Percentiles rank a stretch among this genome's conserved stretches.
Evolutionary conservation across 169 alveolate genomes (phyloP).

Genomic region (Plasmodium ovale): DNA sequence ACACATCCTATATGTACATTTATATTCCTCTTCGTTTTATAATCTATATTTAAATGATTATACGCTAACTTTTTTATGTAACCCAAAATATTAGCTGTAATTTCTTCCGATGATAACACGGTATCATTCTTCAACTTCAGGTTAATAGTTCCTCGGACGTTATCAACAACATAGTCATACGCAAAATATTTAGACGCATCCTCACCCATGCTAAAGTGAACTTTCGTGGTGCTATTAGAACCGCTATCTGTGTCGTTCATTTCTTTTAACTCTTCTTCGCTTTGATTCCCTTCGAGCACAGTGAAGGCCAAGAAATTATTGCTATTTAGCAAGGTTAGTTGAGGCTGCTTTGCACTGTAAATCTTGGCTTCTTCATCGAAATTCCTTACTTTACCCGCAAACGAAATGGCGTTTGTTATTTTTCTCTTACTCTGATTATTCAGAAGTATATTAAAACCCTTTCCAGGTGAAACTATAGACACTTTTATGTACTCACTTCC

Average conservation of each 20-base stretch:
- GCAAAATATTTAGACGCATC: constrained; percentile 44
- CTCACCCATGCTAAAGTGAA: constrained; percentile 18
- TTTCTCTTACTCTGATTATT: constrained; percentile 85
- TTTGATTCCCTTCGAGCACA: constrained; percentile 39
- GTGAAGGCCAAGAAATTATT: constrained; percentile 50
- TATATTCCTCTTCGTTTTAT: constrained; percentile 59
- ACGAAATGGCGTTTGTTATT: constrained; percentile 81
- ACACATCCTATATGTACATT: constrained; percentile 79
- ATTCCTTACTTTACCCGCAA: constrained; percentile 79
- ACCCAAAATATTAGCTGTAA: constrained; percentile 82
- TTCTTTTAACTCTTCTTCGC: constrained; percentile 53
- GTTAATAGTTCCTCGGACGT: constrained; percentile 70
- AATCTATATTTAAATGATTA: constrained; percentile 77
- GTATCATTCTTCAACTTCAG: constrained; percentile 79
- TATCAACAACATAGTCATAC: constrained; percentile 70
- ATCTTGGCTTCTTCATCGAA: constrained; percentile 83
- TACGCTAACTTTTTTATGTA: constrained; percentile 80
- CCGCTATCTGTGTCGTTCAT: constrained; percentile 35
- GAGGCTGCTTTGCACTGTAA: constrained; percentile 64
- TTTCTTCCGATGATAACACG: constrained; percentile 81
- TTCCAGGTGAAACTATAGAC: constrained; percentile 85
- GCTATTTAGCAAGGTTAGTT: constrained; percentile 53
- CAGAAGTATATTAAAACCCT: constrained; percentile 82
- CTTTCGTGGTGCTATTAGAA: neutral
- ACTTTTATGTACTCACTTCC: constrained; percentile 86